A percentile compares a stretch with the other conserved stretches of the same genome.
Conservation (phyloP, 768 basidiomycete species). For the Russula brevipes region DNA sequence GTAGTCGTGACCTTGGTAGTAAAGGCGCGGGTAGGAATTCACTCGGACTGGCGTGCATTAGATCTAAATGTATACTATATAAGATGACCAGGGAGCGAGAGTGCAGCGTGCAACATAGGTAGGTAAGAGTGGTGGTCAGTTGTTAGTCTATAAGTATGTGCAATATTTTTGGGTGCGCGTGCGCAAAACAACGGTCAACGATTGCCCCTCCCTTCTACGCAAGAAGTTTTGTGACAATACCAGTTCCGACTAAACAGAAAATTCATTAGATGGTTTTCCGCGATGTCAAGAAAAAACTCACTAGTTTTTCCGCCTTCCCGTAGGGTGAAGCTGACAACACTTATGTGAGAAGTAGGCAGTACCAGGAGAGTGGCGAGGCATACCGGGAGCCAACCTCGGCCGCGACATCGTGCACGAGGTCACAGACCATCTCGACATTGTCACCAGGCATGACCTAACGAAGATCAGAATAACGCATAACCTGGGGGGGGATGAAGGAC, state of each 20-base stretch:
- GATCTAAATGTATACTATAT: constrained; percentile 16
- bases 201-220: constrained; percentile 32
- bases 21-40: neutral
- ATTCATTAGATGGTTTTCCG: neutral
- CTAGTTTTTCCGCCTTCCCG: constrained; percentile 93
- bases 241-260: constrained; percentile 70
- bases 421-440: constrained; percentile 89
- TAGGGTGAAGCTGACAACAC: constrained; percentile 62
- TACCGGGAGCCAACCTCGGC: constrained; percentile 81
- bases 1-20: neutral
- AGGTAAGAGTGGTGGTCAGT: constrained; percentile 14
- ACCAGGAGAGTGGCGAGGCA: neutral
- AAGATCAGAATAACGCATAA: constrained; percentile 4
- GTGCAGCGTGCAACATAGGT: neutral
- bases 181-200: neutral
- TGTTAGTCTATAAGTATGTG: constrained; percentile 7
- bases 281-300: constrained; percentile 38
- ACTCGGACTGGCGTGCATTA: constrained; percentile 1
- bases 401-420: constrained; percentile 79
- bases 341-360: constrained; percentile 7
- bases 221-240: constrained; percentile 84
- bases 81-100: neutral
- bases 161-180: neutral
- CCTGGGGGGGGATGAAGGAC: neutral
- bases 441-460: constrained; percentile 92